Base-by-base conservation (phyloP, 306 rosid species). In the Vigna trinervia region DNA sequence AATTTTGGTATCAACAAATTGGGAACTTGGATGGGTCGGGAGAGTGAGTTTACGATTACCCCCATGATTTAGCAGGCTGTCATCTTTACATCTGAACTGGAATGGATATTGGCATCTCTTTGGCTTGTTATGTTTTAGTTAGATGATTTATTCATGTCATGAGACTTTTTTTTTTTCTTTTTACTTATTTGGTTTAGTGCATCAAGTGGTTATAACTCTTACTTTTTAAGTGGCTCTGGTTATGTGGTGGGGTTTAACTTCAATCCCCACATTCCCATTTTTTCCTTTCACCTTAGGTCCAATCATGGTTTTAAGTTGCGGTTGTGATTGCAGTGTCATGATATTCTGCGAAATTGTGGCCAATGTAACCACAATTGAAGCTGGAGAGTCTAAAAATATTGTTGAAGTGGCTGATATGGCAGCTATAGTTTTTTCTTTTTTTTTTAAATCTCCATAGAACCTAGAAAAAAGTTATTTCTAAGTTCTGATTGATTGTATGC, bases 401-500 rank as follows among this genome's bases (percentile, higher is more conserved):
- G 20, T 32, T 34, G 41, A 13, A 30, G 43, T 6, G 12, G 45
- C 13, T 2, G 7, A 8, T 32, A 34, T 32, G 0, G 6, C 0
- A 5, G 13, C 8, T 13, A 3, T 4, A 0, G 68, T 12, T 34
- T 32, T 61, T 59, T 60, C 2, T 32, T 61, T 59, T 6, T 32
- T 61, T 59, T 32, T 15, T 3, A 15, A 7, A 61, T n/a, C 68
- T 8, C 34, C 47, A 63, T 60, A 14, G 17, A 70, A 71, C 53
- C 23, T 28, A 2, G 13, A 53, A 34, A 41, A 10, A 66, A 4
- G 41, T 66, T 76, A 36, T 81, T 53, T 68, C 67, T 78, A 63
- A 74, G 12, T 78, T 78, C 14, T 79, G 71, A 51, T 45, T 57
- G 48, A 7, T 19, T 80, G 14, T 57, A 2, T 34, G 28, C 30